phyloP scores from a whole-genome alignment of 345 rosid species.

The rapeseed (Brassica napus) region DNA sequence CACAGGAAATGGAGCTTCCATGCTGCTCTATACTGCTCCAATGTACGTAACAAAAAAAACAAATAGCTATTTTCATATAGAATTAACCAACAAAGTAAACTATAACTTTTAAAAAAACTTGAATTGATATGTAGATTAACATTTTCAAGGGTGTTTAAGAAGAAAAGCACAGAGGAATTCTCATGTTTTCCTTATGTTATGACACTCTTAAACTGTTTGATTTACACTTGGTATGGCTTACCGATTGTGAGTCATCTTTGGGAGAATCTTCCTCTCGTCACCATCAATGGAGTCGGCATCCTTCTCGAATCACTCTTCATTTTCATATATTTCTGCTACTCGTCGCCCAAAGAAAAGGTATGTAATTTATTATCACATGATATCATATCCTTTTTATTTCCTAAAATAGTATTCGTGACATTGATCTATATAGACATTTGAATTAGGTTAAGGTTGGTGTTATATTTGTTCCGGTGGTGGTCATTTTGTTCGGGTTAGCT shows the following conservation, averaged over 20 bases:
- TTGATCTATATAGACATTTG: not conserved
- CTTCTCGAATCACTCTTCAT: slow-evolving; percentile 69
- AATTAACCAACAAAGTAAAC: not conserved
- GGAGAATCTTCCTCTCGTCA: slow-evolving; percentile 80
- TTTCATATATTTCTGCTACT: slow-evolving; percentile 54
- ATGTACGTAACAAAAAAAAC: slow-evolving; percentile 43
- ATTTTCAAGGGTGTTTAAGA: slow-evolving; percentile 63
- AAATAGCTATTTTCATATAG: not conserved
- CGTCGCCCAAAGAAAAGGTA: slow-evolving; percentile 64
- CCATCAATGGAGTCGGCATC: slow-evolving; percentile 78
- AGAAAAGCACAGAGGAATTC: slow-evolving; percentile 72
- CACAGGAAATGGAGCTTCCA: slow-evolving; percentile 84
- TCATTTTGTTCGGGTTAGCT: slow-evolving; percentile 40
- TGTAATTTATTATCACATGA: not conserved
- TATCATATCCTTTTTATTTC: not conserved
- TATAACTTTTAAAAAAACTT: not conserved
- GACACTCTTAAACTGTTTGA: slow-evolving; percentile 66
- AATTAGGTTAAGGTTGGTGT: slow-evolving; percentile 61
- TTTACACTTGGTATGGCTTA: slow-evolving; percentile 82
- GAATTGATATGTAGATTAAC: slow-evolving; percentile 57
- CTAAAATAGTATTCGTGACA: not conserved
- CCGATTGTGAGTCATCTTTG: slow-evolving; percentile 78
- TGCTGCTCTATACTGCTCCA: slow-evolving; percentile 71
- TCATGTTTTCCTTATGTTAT: slow-evolving; percentile 77
- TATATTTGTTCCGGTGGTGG: slow-evolving; percentile 43